Percentiles rank a stretch among this genome's conserved stretches.
Evolutionary conservation across 257 asterid genomes (phyloP).

Genomic region (Solanum chmielewskii): DNA sequence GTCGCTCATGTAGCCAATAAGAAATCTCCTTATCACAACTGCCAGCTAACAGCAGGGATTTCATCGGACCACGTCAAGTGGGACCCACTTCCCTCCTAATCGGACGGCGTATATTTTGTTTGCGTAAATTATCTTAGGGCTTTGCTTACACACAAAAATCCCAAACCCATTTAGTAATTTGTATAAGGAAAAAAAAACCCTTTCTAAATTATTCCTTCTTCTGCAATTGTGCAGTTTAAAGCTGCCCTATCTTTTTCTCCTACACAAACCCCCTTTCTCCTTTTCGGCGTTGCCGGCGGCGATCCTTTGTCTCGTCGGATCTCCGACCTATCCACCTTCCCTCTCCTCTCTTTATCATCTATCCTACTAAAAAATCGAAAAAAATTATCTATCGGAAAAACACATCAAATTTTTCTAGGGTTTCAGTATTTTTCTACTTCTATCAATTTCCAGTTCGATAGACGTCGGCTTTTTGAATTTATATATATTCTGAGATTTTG

Average conservation of each 20-base stretch:
- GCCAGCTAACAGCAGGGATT: background rate
- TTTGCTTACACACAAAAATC: conserved; percentile 9
- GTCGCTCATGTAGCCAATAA: background rate
- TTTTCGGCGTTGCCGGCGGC: conserved; percentile 30
- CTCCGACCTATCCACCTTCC: conserved; percentile 37
- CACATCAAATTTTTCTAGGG: background rate
- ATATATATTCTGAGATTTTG: background rate
- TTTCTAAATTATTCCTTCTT: background rate
- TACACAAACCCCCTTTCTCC: background rate
- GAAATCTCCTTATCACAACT: background rate
- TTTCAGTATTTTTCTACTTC: conserved; percentile 14
- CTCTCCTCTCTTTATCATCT: conserved; percentile 32
- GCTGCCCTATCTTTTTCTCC: background rate
- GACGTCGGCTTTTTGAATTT: background rate
- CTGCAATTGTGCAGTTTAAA: conserved; percentile 5
- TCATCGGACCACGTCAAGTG: conserved; percentile 7
- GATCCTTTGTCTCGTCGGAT: conserved; percentile 21
- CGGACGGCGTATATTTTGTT: conserved; percentile 20
- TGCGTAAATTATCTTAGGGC: conserved; percentile 19
- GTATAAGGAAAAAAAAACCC: background rate
- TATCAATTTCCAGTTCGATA: background rate
- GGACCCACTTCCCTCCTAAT: conserved; percentile 13
- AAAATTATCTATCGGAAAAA: conserved; percentile 21
- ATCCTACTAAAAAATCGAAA: background rate
- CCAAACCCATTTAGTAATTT: background rate